Base-by-base conservation (phyloP, 2,329 filamentous ascomycete genomes). In the Sclerotinia glacialis region DNA sequence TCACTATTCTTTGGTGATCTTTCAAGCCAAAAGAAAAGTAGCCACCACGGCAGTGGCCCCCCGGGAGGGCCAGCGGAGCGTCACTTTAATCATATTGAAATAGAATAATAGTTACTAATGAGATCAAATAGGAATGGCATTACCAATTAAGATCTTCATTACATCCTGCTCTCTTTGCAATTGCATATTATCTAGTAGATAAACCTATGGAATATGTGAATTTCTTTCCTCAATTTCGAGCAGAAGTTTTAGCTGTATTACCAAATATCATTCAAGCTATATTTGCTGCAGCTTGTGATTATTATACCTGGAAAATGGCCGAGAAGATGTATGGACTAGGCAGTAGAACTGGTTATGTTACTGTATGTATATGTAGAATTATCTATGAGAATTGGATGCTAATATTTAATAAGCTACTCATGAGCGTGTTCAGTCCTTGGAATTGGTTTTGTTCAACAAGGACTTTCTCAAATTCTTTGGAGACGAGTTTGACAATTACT, bases 371-470 rank as follows among this genome's bases (percentile, higher is more conserved):
- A 23, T 37, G 5, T 3, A 4, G 12, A 34, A 37, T 59, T 8
- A 14, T 47, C 12, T 60, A 23, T 34, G 14, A 5, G 21, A 34
- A 47, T 34, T 16, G 3, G 12, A 60, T 34, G 31, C 65, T 71
- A 46, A 72, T 40, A 28, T 26, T 28, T 40, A 37, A 61, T 56
- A 77, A 93, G 88, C 81, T 96, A 55, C 83, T 85, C 67, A 83
- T 95, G 78, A 88, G 87, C 3, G 78, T 90, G 53, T 80, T 88
- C 73, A 96, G 88, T 78, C 92, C 95, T 8, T 99, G 95, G 93
- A 92, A 97, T 77, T 98, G 92, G 91, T 98, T 95, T 78, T 95
- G 90, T 79, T 95, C 93, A 1, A 94, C 93, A 0, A 86, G 95
- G 56, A 97, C 95, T 0, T 89, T 99, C 75, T 97, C 94, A 65